Evolutionary conservation across 1,284 basidiomycete genomes (phyloP).

Genomic region (Pseudozyma hubeiensis): DNA sequence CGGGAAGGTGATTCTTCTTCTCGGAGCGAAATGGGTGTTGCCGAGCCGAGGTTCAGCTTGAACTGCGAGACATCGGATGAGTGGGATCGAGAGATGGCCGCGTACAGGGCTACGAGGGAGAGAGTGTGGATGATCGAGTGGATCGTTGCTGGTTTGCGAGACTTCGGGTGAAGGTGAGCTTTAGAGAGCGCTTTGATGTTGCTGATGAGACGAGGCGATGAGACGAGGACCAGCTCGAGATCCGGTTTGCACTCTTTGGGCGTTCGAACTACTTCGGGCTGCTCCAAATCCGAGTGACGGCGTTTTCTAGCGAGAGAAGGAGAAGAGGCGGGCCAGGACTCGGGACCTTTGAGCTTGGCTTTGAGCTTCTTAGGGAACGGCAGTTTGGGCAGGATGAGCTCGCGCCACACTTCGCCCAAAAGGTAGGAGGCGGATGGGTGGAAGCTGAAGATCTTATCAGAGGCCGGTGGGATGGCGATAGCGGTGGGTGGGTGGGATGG

Average conservation of each 20-base stretch:
- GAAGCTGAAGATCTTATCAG: slow-evolving; percentile 34
- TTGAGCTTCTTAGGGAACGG: slow-evolving; percentile 14
- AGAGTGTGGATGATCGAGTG: slow-evolving; percentile 33
- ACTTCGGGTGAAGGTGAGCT: slow-evolving; percentile 4
- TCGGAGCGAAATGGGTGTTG: slow-evolving; percentile 33
- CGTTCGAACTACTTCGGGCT: background rate
- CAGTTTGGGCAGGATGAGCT: slow-evolving; percentile 27
- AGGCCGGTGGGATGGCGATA: slow-evolving; percentile 11
- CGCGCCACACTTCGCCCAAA: slow-evolving; percentile 14
- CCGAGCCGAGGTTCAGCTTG: slow-evolving; percentile 3
- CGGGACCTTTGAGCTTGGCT: slow-evolving; percentile 2
- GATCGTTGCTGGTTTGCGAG: slow-evolving; percentile 21
- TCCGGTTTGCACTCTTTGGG: slow-evolving; percentile 8
- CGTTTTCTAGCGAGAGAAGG: background rate
- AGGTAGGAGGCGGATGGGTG: slow-evolving; percentile 20
- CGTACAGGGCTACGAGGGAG: slow-evolving; percentile 18
- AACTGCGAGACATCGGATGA: background rate
- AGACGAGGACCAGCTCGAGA: slow-evolving; percentile 10
- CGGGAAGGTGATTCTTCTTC: background rate
- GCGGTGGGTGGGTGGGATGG: background rate
- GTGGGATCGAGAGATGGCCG: slow-evolving; percentile 10
- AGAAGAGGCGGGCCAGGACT: slow-evolving; percentile 21
- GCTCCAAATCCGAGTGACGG: background rate
- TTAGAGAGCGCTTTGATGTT: slow-evolving; percentile 22
- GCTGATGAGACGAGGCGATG: slow-evolving; percentile 14